Conservation (phyloP, 441 rosid genomes). For the Populus hybrid region DNA sequence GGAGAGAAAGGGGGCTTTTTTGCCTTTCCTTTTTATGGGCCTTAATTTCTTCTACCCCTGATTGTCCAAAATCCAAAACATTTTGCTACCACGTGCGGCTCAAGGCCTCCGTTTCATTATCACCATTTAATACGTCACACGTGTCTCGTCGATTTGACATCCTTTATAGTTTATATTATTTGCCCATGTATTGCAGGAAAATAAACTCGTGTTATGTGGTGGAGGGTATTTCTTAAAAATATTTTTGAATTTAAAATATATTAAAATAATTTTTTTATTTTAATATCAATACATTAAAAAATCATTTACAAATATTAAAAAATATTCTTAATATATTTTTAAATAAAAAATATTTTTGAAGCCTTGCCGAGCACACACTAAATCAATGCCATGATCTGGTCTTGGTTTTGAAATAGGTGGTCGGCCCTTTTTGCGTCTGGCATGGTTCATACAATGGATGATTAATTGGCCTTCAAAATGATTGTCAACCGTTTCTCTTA, state of each 20-base stretch:
- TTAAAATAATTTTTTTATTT: too few relatives aligned
- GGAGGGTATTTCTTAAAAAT: too few relatives aligned
- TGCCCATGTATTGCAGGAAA: background rate
- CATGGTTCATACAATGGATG: background rate
- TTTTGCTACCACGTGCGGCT: slow-evolving; percentile 21
- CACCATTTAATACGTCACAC: slow-evolving; percentile 24
- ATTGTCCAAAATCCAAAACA: slow-evolving; percentile 13
- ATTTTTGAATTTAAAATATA: too few relatives aligned
- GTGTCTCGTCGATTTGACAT: slow-evolving; percentile 18
- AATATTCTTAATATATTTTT: too few relatives aligned
- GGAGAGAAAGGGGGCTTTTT: background rate
- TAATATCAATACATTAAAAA: too few relatives aligned
- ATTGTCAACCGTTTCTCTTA: background rate
- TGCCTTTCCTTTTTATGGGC: slow-evolving; percentile 1
- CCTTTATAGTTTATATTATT: background rate
- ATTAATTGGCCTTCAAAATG: background rate
- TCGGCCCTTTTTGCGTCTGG: background rate
- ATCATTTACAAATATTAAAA: too few relatives aligned
- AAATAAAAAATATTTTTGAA: too few relatives aligned
- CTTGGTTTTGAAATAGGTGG: background rate
- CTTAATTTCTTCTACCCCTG: background rate
- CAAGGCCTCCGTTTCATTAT: slow-evolving; percentile 29
- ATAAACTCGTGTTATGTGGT: too few relatives aligned
- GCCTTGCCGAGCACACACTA: too few relatives aligned
- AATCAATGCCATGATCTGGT: too few relatives aligned